A percentile compares a stretch with the other conserved stretches of the same genome.
phyloP scores from a whole-genome alignment of 169 alveolate species.

The Babesia divergens region DNA sequence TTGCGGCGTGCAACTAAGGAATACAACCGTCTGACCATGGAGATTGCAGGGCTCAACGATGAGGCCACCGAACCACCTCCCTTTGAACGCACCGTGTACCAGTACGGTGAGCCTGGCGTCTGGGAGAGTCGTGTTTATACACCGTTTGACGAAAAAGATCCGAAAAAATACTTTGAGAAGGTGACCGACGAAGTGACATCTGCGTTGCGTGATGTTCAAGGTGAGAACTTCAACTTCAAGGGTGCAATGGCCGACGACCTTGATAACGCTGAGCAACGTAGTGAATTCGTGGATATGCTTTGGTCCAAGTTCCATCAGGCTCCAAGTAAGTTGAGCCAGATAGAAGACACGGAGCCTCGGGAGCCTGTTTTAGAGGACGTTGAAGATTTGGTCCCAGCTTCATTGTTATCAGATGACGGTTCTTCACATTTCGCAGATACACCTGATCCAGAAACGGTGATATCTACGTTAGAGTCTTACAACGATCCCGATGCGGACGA shows the following conservation, averaged over 20 bases:
- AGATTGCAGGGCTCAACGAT: conserved; percentile 24
- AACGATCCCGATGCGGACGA: conserved; percentile 43
- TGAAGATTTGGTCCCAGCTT: conserved; percentile 11
- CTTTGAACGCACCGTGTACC: conserved; percentile 25
- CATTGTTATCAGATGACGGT: background rate
- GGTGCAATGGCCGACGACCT: conserved; percentile 17
- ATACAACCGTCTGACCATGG: conserved; percentile 36
- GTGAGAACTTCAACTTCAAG: conserved; percentile 33
- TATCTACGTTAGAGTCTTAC: conserved; percentile 16
- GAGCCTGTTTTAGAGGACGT: conserved; percentile 4
- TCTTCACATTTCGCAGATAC: background rate
- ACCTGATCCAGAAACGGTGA: background rate
- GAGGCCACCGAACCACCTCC: conserved; percentile 45
- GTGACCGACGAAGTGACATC: conserved; percentile 33
- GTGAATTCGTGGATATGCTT: conserved; percentile 26
- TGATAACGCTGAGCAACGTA: conserved; percentile 26
- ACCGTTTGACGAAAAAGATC: conserved; percentile 29
- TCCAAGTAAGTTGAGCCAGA: conserved; percentile 30
- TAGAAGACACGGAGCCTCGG: conserved; percentile 25
- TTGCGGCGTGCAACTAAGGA: conserved; percentile 21
- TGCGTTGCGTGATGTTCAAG: conserved; percentile 56
- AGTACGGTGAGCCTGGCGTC: conserved; percentile 40
- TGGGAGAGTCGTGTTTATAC: conserved; percentile 52
- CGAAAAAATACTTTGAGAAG: conserved; percentile 22
- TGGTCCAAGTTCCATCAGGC: conserved; percentile 39